These are phyloP conservation scores for Solanum okadae DNA, from an alignment of 257 asterid species.

Conservation along the genomic window DNA sequence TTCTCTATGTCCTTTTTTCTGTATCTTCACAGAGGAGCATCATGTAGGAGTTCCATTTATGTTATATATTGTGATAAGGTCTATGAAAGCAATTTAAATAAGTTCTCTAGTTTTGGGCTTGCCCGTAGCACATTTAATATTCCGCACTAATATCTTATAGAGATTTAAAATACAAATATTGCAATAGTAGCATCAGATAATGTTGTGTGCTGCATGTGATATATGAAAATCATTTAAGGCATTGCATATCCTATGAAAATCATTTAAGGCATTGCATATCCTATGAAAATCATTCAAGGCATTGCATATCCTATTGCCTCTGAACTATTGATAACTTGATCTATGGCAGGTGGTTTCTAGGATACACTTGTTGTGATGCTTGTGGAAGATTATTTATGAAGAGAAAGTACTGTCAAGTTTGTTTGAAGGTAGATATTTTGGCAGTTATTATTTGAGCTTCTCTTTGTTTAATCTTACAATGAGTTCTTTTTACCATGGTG, in stretches of 20 bases:
- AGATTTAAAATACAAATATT: background rate
- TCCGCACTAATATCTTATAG: background rate
- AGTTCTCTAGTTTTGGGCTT: background rate
- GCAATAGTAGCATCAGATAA: background rate
- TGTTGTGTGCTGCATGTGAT: background rate
- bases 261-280: background rate
- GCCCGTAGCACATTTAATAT: background rate
- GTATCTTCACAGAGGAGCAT: background rate
- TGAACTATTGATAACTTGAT: slow-evolving; percentile 1
- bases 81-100: background rate
- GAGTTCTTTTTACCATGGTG: background rate
- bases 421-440: slow-evolving; percentile 60
- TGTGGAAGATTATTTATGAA: slow-evolving; percentile 95
- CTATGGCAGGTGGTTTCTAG: slow-evolving; percentile 89
- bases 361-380: slow-evolving; percentile 98
- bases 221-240: background rate
- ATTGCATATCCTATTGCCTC: background rate
- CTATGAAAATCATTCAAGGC: background rate
- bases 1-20: background rate
- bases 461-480: background rate
- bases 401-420: slow-evolving; percentile 95
- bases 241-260: background rate
- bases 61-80: background rate
- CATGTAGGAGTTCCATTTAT: background rate
- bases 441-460: background rate